These are phyloP conservation scores for Diplodia seriata DNA, from an alignment of 2,329 filamentous ascomycete genomes.

Conservation along the genomic window DNA sequence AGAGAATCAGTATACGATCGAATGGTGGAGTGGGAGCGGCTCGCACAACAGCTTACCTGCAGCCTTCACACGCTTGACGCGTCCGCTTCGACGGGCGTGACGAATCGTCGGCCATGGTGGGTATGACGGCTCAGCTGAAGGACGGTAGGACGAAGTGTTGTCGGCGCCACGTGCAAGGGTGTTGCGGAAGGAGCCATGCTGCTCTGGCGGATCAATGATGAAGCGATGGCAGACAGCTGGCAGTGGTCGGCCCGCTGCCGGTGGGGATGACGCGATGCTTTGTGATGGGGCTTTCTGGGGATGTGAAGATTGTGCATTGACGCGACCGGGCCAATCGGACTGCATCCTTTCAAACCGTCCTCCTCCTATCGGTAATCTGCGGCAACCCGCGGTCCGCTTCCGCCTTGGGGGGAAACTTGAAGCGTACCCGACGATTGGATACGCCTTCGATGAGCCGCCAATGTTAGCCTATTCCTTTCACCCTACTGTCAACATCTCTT, in stretches of 20 bases:
- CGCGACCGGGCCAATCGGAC: not conserved
- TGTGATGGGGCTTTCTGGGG: too few species aligned
- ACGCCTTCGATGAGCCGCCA: too few species aligned
- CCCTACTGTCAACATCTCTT: too few species aligned
- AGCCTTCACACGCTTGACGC: conserved; percentile 21
- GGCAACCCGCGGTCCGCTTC: not conserved
- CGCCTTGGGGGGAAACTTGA: not conserved
- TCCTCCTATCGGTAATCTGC: not conserved
- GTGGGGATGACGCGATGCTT: not conserved
- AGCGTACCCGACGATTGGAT: not conserved
- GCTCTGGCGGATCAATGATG: not conserved
- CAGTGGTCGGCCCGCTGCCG: not conserved
- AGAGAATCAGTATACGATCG: not conserved
- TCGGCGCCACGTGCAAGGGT: not conserved
- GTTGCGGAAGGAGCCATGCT: not conserved
- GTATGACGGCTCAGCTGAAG: not conserved
- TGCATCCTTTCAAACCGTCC: not conserved
- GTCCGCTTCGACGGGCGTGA: conserved; percentile 10
- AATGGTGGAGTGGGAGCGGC: not conserved
- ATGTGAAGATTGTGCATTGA: not conserved
- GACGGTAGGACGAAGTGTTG: not conserved
- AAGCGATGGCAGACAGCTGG: not conserved
- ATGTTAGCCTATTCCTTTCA: too few species aligned
- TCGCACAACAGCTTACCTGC: conserved; percentile 1
- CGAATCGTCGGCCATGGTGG: conserved; percentile 13